A percentile compares a stretch with the other conserved stretches of the same genome.
Conservation (phyloP, 139 green algal species). For the Spirogloea muscicola region DNA sequence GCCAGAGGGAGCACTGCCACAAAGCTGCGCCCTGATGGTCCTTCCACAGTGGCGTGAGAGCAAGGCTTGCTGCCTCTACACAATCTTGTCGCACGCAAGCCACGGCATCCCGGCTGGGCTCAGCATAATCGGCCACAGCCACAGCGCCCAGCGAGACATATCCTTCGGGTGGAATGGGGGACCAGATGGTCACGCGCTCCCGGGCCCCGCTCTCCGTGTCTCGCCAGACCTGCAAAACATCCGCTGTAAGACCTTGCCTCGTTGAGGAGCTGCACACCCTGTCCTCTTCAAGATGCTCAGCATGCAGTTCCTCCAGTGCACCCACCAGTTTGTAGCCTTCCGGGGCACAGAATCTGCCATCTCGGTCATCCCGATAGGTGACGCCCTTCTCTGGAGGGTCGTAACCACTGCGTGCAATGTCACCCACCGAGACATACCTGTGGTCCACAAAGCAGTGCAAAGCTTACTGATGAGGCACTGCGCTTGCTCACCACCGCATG, state of each 20-base stretch:
- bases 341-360: conserved; percentile 30
- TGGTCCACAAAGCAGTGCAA: background rate
- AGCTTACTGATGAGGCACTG: too few relatives aligned
- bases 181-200: conserved; percentile 69
- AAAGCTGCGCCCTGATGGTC: conserved; percentile 57
- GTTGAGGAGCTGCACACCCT: background rate
- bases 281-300: background rate
- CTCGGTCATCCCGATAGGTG: conserved; percentile 60
- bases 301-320: conserved; percentile 16
- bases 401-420: conserved; percentile 62
- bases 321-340: conserved; percentile 34
- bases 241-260: background rate
- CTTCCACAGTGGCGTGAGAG: conserved; percentile 65
- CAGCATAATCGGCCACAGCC: conserved; percentile 61
- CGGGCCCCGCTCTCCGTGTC: conserved; percentile 49
- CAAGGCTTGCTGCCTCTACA: conserved; percentile 26
- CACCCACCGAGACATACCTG: conserved; percentile 67
- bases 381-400: conserved; percentile 65
- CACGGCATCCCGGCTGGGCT: conserved; percentile 59
- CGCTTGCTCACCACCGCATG: too few relatives aligned
- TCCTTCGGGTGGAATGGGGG: conserved; percentile 64
- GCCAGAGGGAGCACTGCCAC: conserved; percentile 69
- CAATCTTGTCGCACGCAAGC: conserved; percentile 65
- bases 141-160: conserved; percentile 69
- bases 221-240: conserved; percentile 78